Evolutionary conservation across 1,139 yeast genomes (phyloP), one percentile per base, ranked within the genome.

Genomic region (Tardiomyces blankii): DNA sequence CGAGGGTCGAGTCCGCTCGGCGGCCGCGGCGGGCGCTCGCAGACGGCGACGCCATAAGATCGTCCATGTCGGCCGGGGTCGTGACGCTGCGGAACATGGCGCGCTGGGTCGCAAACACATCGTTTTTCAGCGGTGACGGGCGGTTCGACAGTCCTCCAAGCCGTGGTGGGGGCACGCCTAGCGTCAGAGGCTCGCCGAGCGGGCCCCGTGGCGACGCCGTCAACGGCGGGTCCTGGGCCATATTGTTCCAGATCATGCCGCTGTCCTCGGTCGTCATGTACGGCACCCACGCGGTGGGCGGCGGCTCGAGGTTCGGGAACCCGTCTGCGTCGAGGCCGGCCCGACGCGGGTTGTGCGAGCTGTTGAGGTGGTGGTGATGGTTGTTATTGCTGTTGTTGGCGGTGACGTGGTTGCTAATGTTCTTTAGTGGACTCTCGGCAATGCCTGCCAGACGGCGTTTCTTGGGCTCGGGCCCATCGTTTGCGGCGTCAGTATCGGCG

Each of bases 81-180:
- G 62, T 72, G 68, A 47, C 76, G 66, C 50, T 65, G 60, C 57
- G 68, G 38, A 59, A 49, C 41, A 54, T 53, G 12, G 54, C 56
- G 12, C 60, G 52, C 41, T 56, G 62, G 46, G 54, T 54, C 11
- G 19, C 19, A 18, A 16, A 35, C 7, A n/a, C 21, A 14, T 9
- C 18, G 21, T n/a, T n/a, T 6, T 13, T 14, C 9, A 18, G n/a
- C 18, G 39, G 39, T 6, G 39, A n/a, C 19, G 39, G 39, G 4
- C 19, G 39, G 21, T 16, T 8, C 4, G 35, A 30, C 3, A 11
- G 9, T 30, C 35, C 35, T 5, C n/a, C n/a, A 21, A 21, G 25
- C 25, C 25, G 25, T 7, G 7, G 25, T 5, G 25, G 25, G 3
- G n/a, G n/a, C 16, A 14, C 16, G n/a, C 16, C 35, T 11, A 30